Conservation (phyloP, 2,329 filamentous ascomycete species). For the Venturia asperata region DNA sequence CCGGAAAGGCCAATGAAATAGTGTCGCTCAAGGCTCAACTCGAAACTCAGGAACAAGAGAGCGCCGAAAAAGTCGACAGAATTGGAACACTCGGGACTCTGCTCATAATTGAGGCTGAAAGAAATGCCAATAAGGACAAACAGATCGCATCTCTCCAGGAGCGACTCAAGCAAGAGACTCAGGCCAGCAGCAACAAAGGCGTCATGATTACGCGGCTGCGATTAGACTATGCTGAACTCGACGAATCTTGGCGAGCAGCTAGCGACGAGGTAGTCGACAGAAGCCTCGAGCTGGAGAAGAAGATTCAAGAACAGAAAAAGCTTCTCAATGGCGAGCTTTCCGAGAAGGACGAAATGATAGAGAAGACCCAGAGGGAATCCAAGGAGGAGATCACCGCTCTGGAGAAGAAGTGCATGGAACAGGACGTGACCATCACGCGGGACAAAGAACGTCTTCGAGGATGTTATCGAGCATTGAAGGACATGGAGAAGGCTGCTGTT, state of each 20-base stretch:
- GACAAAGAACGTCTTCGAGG: background rate
- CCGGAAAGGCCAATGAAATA: background rate
- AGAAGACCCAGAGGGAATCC: background rate
- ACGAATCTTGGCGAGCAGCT: background rate
- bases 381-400: background rate
- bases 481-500: background rate
- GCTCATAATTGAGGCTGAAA: background rate
- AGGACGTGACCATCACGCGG: background rate
- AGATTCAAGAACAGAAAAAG: background rate
- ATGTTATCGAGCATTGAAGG: too few species aligned
- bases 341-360: background rate
- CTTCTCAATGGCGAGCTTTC: background rate
- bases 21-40: background rate
- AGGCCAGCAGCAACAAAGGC: background rate
- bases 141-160: background rate
- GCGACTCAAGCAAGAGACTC: background rate
- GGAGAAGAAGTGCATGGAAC: too few species aligned
- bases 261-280: background rate
- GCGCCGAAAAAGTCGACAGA: background rate
- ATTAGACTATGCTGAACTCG: background rate
- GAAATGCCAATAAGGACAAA: background rate
- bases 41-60: background rate
- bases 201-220: background rate
- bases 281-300: background rate
- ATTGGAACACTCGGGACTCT: background rate